Evolutionary conservation across 176 grass and related monocot genomes (phyloP).

Genomic region (Aegilops longissima): DNA sequence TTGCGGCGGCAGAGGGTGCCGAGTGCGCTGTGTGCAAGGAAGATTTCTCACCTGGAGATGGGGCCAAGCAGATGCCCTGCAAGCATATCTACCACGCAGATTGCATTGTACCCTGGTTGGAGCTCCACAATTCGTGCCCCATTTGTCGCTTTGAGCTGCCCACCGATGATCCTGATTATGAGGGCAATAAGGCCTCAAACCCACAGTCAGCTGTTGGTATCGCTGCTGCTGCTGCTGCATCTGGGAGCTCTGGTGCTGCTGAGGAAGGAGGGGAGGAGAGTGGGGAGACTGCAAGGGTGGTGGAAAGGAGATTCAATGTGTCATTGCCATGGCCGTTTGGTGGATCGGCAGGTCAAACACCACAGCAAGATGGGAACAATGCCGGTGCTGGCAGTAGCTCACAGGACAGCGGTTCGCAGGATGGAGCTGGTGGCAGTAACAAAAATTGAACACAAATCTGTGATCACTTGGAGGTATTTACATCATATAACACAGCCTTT

Average conservation of each 20-base stretch:
- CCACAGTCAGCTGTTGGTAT: slow-evolving; percentile 22
- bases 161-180: slow-evolving; percentile 88
- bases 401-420: slow-evolving; percentile 39
- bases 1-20: slow-evolving; percentile 49
- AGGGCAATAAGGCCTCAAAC: slow-evolving; percentile 42
- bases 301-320: slow-evolving; percentile 65
- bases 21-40: slow-evolving; percentile 96
- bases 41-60: slow-evolving; percentile 69
- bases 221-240: slow-evolving; percentile 10
- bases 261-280: slow-evolving; percentile 20
- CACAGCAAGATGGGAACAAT: slow-evolving; percentile 48
- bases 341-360: slow-evolving; percentile 50
- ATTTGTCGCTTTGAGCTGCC: slow-evolving; percentile 94
- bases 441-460: slow-evolving; percentile 47
- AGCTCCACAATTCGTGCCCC: slow-evolving; percentile 96
- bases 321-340: slow-evolving; percentile 67
- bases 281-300: slow-evolving; percentile 34
- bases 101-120: slow-evolving; percentile 90
- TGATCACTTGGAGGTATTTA: slow-evolving; percentile 44
- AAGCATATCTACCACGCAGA: slow-evolving; percentile 85
- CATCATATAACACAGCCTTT: slow-evolving; percentile 5
- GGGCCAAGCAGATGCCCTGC: slow-evolving; percentile 91
- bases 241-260: slow-evolving; percentile 38
- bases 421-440: slow-evolving; percentile 27
- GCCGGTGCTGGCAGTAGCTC: slow-evolving; percentile 48